Conservation (phyloP, 768 basidiomycete species). For the Pleurotus eryngii region DNA sequence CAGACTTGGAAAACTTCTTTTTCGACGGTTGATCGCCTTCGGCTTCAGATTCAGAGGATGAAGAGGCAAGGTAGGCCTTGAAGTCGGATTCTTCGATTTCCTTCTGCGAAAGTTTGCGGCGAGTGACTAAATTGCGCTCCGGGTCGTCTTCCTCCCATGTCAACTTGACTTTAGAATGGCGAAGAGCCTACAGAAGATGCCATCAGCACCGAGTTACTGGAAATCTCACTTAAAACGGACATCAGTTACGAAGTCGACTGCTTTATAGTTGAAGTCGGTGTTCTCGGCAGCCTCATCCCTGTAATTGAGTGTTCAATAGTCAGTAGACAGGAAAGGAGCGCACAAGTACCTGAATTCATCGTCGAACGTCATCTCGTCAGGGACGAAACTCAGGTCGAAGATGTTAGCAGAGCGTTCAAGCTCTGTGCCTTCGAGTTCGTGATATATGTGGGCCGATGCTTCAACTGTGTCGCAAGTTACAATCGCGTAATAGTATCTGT, state of each 20-base stretch:
- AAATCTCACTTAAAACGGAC: conserved; percentile 41
- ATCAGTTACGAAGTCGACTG: conserved; percentile 89
- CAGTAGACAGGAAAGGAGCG: neutral
- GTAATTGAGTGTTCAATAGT: neutral
- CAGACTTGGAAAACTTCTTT: conserved; percentile 33
- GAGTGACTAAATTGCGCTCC: conserved; percentile 75
- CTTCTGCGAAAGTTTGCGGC: conserved; percentile 72
- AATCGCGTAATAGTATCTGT: conserved; percentile 89
- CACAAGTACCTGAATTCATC: conserved; percentile 62
- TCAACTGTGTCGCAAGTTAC: conserved; percentile 80
- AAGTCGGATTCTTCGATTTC: conserved; percentile 94
- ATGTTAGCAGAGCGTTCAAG: conserved; percentile 96
- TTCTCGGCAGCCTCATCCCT: conserved; percentile 86
- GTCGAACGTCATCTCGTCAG: conserved; percentile 84
- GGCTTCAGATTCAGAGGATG: conserved; percentile 60
- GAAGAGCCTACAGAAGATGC: conserved; percentile 63
- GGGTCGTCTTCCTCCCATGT: conserved; percentile 99
- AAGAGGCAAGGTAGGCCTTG: conserved; percentile 71
- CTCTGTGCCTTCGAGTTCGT: conserved; percentile 91
- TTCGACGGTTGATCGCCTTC: conserved; percentile 28
- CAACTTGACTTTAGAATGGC: conserved; percentile 96
- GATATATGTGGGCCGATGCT: conserved; percentile 75
- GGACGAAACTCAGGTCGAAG: conserved; percentile 92
- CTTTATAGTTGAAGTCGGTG: conserved; percentile 56
- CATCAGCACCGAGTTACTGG: neutral